Percentiles rank a stretch among this genome's conserved stretches.
phyloP scores from a whole-genome alignment of 108 stramenopile species.

The Bacterosira constricta region DNA sequence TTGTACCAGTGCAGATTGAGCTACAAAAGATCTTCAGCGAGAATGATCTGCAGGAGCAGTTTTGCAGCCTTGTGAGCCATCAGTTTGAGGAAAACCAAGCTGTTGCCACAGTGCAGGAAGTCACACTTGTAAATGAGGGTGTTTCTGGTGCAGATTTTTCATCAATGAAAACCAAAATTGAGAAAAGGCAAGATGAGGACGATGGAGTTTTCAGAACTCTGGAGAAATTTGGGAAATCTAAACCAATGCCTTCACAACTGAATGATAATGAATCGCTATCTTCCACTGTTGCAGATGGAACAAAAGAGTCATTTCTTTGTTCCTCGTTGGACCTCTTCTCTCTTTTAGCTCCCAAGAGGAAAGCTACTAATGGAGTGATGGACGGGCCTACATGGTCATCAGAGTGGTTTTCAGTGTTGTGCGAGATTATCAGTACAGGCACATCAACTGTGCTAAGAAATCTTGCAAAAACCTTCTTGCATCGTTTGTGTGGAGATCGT shows the following conservation, averaged over 20 bases:
- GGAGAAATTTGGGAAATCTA: conserved; percentile 23
- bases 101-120: neutral
- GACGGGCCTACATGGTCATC: conserved; percentile 13
- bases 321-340: conserved; percentile 57
- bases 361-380: too few species aligned
- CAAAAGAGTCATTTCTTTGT: conserved; percentile 18
- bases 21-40: conserved; percentile 25
- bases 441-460: conserved; percentile 29
- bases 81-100: conserved; percentile 38
- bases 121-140: neutral
- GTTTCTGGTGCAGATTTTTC: conserved; percentile 1
- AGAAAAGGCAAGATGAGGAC: conserved; percentile 16
- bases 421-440: conserved; percentile 61
- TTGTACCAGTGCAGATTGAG: conserved; percentile 24
- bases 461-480: conserved; percentile 64
- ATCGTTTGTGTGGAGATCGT: conserved; percentile 69
- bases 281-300: neutral
- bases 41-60: conserved; percentile 15
- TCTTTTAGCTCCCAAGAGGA: conserved; percentile 46
- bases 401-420: conserved; percentile 75
- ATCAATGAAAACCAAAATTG: conserved; percentile 25
- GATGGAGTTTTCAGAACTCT: conserved; percentile 8
- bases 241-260: conserved; percentile 1
- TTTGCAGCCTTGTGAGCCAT: conserved; percentile 23
- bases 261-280: neutral